Conservation (phyloP, 73 alveolate genomes). For the Symbiodinium natans region DNA sequence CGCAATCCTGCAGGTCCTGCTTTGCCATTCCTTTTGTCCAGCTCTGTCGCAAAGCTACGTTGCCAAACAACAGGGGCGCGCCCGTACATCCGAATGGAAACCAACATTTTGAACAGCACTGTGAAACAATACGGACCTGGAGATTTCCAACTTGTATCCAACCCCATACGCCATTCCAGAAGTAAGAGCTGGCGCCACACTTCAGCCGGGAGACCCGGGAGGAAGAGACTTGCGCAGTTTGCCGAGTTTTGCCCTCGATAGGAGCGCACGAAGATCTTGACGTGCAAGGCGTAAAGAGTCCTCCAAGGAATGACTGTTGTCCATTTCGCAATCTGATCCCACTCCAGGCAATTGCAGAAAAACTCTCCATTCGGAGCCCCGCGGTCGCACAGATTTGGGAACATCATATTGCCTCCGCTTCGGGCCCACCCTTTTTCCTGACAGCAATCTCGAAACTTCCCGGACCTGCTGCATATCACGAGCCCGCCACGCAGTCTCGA, state of each 20-base stretch:
- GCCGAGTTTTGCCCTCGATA: neutral
- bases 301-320: neutral
- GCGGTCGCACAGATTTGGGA: neutral
- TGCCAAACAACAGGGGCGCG: neutral
- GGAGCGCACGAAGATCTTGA: neutral
- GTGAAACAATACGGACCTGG: neutral
- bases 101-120: neutral
- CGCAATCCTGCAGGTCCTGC: slow-evolving; percentile 32
- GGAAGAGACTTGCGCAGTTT: neutral
- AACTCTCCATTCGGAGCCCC: neutral
- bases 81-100: neutral
- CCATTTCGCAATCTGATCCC: neutral
- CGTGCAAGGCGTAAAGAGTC: neutral
- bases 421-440: slow-evolving; percentile 25
- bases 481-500: neutral
- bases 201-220: slow-evolving; percentile 20
- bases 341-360: neutral
- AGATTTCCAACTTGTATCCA: neutral
- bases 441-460: neutral
- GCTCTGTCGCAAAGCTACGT: neutral
- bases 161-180: slow-evolving; percentile 20
- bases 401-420: neutral
- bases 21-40: slow-evolving; percentile 32
- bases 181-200: slow-evolving; percentile 31
- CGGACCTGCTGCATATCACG: slow-evolving; percentile 38